These are phyloP conservation scores for Pterula multifida DNA, from an alignment of 1,284 basidiomycete genomes.

Conservation along the genomic window DNA sequence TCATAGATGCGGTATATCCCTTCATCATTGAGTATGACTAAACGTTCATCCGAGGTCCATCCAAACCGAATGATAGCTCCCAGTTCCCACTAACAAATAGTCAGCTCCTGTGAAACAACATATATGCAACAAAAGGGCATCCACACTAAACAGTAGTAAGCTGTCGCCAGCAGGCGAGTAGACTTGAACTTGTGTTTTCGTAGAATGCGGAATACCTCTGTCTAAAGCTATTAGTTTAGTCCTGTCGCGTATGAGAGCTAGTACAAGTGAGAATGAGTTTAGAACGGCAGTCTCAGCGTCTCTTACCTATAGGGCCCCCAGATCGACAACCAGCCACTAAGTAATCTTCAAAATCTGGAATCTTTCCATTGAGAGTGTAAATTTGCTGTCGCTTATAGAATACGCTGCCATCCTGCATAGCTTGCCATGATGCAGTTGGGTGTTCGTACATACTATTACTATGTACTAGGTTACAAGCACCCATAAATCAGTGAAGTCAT, in stretches of 20 bases:
- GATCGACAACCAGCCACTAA: conserved; percentile 73
- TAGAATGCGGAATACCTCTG: conserved; percentile 42
- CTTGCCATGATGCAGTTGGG: conserved; percentile 68
- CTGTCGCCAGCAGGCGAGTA: conserved; percentile 66
- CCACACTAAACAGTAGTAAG: conserved; percentile 56
- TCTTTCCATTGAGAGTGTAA: conserved; percentile 74
- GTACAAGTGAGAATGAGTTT: conserved; percentile 6
- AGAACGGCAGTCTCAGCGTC: neutral
- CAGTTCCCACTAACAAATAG: conserved; percentile 64
- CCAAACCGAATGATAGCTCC: conserved; percentile 71
- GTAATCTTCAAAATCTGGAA: conserved; percentile 74
- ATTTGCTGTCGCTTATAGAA: conserved; percentile 76
- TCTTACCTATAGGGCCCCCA: conserved; percentile 78
- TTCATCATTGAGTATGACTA: conserved; percentile 86
- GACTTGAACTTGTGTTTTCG: conserved; percentile 70
- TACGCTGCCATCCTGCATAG: conserved; percentile 66
- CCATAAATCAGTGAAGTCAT: too few relatives aligned
- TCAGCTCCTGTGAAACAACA: conserved; percentile 5
- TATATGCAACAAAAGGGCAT: conserved; percentile 23
- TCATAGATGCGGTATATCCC: conserved; percentile 88
- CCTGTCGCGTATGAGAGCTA: conserved; percentile 83
- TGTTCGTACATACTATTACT: conserved; percentile 41
- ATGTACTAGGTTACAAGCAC: too few relatives aligned
- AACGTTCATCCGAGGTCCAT: conserved; percentile 71
- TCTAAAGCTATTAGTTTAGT: conserved; percentile 72